phyloP scores from a whole-genome alignment of 129 eudicot genomes.

The Tanacetum coccineum region DNA sequence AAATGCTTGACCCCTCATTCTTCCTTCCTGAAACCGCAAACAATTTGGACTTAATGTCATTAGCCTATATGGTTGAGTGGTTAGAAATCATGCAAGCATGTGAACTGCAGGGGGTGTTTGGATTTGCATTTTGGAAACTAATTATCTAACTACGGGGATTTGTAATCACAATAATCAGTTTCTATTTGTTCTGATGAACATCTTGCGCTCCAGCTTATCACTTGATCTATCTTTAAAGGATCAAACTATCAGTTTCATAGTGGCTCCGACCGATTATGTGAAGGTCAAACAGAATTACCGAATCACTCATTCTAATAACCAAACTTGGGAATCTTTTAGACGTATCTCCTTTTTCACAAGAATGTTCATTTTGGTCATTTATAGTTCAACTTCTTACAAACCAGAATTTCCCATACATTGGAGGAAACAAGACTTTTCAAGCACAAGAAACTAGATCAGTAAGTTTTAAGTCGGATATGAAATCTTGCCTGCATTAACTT shows the following conservation, averaged over 20 bases:
- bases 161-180: not conserved
- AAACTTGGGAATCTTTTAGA: not conserved
- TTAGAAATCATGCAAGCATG: too few relatives aligned
- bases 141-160: not conserved
- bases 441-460: not conserved
- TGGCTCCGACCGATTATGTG: not conserved
- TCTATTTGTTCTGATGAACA: not conserved
- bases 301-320: not conserved
- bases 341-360: not conserved
- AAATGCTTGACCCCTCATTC: constrained; percentile 96
- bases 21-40: constrained; percentile 66
- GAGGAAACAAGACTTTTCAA: not conserved
- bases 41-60: constrained; percentile 12
- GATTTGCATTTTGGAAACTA: not conserved
- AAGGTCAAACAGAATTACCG: not conserved
- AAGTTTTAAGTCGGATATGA: constrained; percentile 15
- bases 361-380: not conserved
- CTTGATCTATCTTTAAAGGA: too few relatives aligned
- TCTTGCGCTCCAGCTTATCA: not conserved
- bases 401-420: not conserved
- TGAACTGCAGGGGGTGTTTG: too few relatives aligned
- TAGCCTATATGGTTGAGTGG: too few relatives aligned
- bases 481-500: constrained; percentile 78
- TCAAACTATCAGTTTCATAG: not conserved
- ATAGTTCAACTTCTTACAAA: not conserved